phyloP scores from a whole-genome alignment of 2,329 filamentous ascomycete species.

The Monosporascus sp. region DNA sequence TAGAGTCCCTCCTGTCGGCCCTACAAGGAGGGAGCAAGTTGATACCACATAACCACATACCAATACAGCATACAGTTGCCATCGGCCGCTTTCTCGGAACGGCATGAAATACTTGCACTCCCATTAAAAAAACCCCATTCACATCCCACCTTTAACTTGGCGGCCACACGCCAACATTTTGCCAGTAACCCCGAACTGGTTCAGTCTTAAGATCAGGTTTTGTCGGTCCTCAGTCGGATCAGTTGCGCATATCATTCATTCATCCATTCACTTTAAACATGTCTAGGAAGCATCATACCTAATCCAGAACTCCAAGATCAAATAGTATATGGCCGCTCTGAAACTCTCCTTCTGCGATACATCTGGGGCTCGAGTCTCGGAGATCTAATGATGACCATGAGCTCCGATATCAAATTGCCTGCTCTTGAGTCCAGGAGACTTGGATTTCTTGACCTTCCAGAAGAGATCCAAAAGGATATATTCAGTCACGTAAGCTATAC shows the following conservation, averaged over 20 bases:
- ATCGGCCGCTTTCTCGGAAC: too few species aligned
- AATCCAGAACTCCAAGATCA: not conserved
- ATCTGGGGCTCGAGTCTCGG: not conserved
- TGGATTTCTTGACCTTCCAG: slow-evolving; percentile 37
- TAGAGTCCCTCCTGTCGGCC: too few species aligned
- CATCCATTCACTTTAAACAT: not conserved
- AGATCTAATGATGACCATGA: slow-evolving; percentile 25
- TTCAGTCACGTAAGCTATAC: slow-evolving; percentile 36
- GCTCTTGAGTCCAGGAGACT: slow-evolving; percentile 22
- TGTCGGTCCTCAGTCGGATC: too few species aligned
- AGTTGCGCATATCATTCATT: not conserved
- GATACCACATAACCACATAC: too few species aligned
- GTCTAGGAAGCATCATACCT: not conserved
- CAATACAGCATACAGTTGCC: too few species aligned
- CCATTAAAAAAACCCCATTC: too few species aligned
- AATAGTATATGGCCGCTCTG: not conserved
- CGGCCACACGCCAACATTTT: not conserved
- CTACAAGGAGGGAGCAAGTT: too few species aligned
- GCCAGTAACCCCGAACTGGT: too few species aligned
- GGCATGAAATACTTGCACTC: too few species aligned
- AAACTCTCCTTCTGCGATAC: not conserved
- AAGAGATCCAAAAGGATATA: slow-evolving; percentile 45
- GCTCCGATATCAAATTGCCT: slow-evolving; percentile 21
- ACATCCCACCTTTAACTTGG: not conserved
- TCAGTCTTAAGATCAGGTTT: too few species aligned